Base-by-base conservation (phyloP, 768 basidiomycete species). In the Podaxis sp. region DNA sequence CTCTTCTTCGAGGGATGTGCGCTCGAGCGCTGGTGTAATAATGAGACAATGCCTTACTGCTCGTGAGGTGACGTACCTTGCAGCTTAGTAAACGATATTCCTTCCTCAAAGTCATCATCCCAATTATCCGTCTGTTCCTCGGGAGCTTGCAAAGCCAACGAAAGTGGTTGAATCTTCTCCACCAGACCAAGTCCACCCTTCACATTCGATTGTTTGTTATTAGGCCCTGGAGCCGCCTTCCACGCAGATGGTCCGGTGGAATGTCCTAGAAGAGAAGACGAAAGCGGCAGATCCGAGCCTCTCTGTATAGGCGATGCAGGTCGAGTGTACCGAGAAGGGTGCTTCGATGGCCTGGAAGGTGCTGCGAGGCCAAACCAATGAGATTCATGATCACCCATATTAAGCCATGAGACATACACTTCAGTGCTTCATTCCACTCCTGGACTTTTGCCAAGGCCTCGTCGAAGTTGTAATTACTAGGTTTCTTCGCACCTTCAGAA, bases 51-150 rank as follows among this genome's bases (percentile, higher is more conserved):
- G 33, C 60, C 24, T 44, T 37, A 5, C 60, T 68, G 22, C 33
- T 20, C 28, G 28, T 15, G 38, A 8, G 49, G 49, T 1, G 2
- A 66, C 71, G 20, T 38, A 83, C 83, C 88, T 78, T 90, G 90
- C 33, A 96, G 73, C 74, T 95, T 96, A 7, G 89, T 86, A 58
- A 93, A 85, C 0, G 93, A 94, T 37, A 95, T 95, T 1, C 90
- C 94, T 66, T 93, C 94, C 71, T 95, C 94, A 66, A 99, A 99
- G 71, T 99, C 97, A 66, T 95, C 93, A 70, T 99, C 97, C 97
- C 97, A 99, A 66, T 95, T 96, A 72, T 97, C 95, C 1, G 89
- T 91, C 72, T 93, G 91, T 66, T 93, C 89, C 76, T 95, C 91
- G 17, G 89, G 90, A 24, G 85, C 83, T 63, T 87, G 88, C 24